Evolutionary conservation across 305 asterid genomes (phyloP), one percentile per base, ranked within the genome.

Genomic region (Ilex paraguariensis): DNA sequence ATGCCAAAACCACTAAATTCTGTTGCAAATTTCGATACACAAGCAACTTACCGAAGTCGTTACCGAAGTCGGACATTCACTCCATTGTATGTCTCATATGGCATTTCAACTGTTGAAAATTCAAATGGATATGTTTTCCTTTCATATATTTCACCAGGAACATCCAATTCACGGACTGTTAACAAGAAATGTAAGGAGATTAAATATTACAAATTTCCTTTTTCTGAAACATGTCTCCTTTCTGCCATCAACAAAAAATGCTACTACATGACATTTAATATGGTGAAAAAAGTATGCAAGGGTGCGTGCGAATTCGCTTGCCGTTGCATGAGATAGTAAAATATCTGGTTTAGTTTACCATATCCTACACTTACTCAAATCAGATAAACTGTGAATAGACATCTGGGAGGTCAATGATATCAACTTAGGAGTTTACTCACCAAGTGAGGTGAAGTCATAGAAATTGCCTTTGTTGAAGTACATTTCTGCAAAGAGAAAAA

Each of bases 61-160:
- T n/a, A n/a, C n/a, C n/a, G n/a, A n/a, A n/a, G n/a, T n/a, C n/a
- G n/a, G n/a, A 91, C 98, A 71, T 91, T 91, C 28, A 80, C 85
- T 67, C 98, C 97, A 73, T 87, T 92, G 72, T 89, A 92, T 49
- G 98, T 79, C 75, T 92, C 97, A 33, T 90, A 84, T 54, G 98
- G 98, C 98, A 92, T 92, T 80, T 90, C 97, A 74, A 92, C 96
- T 16, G 97, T 77, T 52, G 98, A 89, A 78, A 90, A 92, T 70
- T 90, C 96, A 73, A 90, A 90, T 15, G 93, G 97, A 81, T 77
- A 92, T 40, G 95, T 81, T 81, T 89, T 92, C 63, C 91, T 69
- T 75, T 92, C 98, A 66, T 87, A 92, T 33, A 92, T 78, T 75
- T 92, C 96, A 73, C 96, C 97, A 72, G 97, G 96, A 81, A 91